A percentile compares a stretch with the other conserved stretches of the same genome.
phyloP scores from a whole-genome alignment of 257 asterid genomes.

The Plantago ovata region DNA sequence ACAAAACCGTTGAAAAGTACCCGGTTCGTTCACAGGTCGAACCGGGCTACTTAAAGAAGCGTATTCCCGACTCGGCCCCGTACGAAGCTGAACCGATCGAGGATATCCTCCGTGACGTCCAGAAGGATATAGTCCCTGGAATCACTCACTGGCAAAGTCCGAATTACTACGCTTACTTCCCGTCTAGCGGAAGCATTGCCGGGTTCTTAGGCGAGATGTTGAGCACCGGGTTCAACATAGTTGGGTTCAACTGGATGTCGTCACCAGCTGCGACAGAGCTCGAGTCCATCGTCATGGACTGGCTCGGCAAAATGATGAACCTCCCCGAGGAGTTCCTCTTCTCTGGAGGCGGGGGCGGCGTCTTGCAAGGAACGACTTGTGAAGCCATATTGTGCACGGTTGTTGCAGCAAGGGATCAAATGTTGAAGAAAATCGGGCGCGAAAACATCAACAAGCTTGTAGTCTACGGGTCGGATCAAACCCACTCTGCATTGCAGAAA shows the following conservation, averaged over 20 bases:
- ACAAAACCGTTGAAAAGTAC: conserved; percentile 57
- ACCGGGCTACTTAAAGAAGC: conserved; percentile 56
- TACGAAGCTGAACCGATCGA: conserved; percentile 54
- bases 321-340: conserved; percentile 56
- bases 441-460: conserved; percentile 48
- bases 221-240: conserved; percentile 65
- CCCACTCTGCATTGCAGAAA: conserved; percentile 61
- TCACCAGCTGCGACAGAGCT: conserved; percentile 88
- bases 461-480: conserved; percentile 71
- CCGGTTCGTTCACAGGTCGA: conserved; percentile 76
- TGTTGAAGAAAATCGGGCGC: conserved; percentile 39
- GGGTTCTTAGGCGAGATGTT: conserved; percentile 72
- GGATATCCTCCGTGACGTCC: conserved; percentile 45
- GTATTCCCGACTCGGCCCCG: conserved; percentile 60
- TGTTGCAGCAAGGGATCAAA: conserved; percentile 60
- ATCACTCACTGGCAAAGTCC: conserved; percentile 85
- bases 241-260: too few relatives aligned
- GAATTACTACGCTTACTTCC: conserved; percentile 64
- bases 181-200: conserved; percentile 64
- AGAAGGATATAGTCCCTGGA: conserved; percentile 64
- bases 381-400: conserved; percentile 59
- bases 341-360: conserved; percentile 85
- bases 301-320: conserved; percentile 65
- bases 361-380: conserved; percentile 68
- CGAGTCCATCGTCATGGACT: conserved; percentile 77